Base-by-base conservation (phyloP, 768 basidiomycete genomes). In the Wakefieldia striispora region DNA sequence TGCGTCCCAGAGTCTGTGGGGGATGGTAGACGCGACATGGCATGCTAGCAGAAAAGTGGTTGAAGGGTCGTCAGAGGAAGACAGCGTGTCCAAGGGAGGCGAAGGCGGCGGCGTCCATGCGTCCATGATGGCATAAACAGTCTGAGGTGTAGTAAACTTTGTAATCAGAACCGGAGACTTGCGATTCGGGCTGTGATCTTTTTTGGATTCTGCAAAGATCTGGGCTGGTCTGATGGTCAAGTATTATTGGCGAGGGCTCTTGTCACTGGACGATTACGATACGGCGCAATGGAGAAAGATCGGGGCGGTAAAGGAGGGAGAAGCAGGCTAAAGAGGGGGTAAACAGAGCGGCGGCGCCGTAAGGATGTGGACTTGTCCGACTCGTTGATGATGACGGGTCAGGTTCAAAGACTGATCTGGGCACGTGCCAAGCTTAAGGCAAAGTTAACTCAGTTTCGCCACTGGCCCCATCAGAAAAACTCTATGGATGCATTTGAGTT, bases 1-100 rank as follows among this genome's bases (percentile, higher is more conserved):
- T 50, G 70, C 71, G 19, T 73, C 61, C 85, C 85, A 88, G 31
- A 86, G 56, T 6, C 70, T 62, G 24, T 60, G 58, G 4, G 78
- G 79, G 34, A 75, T 27, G 4, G 51, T 34, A 21, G 27, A 21
- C 4, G 41, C 44, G 40, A 54, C 21, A 11, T 45, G 60, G 46
- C 45, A 47, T 19, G 34, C 44, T 3, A 43, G 24, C 31, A 42
- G 52, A 16, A 77, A 44, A 43, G 49, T 61, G 34, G 53, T 59
- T 0, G 54, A 51, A 31, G 60, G 53, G 40, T 46, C 49, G 34
- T 57, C 51, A 27, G 52, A 40, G 33, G 41, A 45, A 8, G 49
- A 17, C 23, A 36, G 51, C 52, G 50, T 17, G 29, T 29, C 29
- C 29, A 29, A 29, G 35, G 51, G 40, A 13, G 40, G 50, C 9